These are phyloP conservation scores for Verticillium nonalfalfae DNA, from an alignment of 2,329 filamentous ascomycete genomes.

Conservation along the genomic window DNA sequence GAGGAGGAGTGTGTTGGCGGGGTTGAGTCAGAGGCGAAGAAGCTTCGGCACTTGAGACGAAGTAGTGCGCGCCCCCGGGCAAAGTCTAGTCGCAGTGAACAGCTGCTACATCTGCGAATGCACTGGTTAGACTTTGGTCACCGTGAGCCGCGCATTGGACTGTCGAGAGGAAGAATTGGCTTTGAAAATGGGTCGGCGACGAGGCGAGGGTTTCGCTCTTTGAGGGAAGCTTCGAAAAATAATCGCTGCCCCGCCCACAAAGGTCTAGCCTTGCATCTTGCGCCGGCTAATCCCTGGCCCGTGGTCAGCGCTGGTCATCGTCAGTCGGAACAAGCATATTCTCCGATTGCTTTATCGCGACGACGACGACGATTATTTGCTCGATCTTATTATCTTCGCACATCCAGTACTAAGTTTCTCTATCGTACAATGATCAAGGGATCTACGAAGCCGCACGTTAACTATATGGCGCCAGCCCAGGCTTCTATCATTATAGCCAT, in stretches of 20 bases:
- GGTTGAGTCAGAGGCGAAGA: background rate
- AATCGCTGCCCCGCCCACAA: conserved; percentile 3
- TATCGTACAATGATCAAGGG: background rate
- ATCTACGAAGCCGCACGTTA: background rate
- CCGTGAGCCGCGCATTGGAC: background rate
- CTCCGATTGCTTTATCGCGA: too few relatives aligned
- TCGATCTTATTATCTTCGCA: too few relatives aligned
- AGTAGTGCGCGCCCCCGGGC: background rate
- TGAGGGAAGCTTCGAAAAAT: conserved; percentile 3
- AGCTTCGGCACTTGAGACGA: background rate
- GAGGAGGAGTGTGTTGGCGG: background rate
- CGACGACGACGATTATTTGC: too few relatives aligned
- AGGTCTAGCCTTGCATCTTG: background rate
- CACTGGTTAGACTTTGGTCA: background rate
- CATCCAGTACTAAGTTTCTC: too few relatives aligned
- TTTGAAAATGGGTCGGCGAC: conserved; percentile 12
- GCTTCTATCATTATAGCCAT: background rate
- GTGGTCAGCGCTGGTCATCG: background rate
- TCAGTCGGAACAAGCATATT: background rate
- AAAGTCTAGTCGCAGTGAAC: background rate
- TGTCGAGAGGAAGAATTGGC: background rate
- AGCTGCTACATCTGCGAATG: conserved; percentile 1
- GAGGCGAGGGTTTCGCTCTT: conserved; percentile 7
- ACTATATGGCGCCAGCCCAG: background rate
- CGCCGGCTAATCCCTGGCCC: background rate